These are phyloP conservation scores for Vigna radiata DNA, from an alignment of 306 rosid genomes.

Conservation along the genomic window DNA sequence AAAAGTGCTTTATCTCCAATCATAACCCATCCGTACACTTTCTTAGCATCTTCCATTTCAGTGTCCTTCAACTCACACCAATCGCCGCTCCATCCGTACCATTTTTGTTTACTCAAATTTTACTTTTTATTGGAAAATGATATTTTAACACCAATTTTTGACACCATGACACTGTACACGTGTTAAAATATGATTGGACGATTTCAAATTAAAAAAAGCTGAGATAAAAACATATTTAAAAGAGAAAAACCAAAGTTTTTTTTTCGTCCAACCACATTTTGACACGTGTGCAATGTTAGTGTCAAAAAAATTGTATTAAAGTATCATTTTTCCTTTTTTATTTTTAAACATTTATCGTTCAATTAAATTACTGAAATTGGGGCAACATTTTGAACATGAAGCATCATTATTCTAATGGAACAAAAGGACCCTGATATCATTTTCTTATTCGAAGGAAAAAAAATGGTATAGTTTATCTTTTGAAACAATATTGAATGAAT, in stretches of 20 bases:
- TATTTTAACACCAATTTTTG: too few relatives aligned
- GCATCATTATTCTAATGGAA: background rate
- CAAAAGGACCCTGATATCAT: constrained; percentile 5
- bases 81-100: constrained; percentile 34
- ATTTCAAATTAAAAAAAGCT: too few relatives aligned
- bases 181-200: too few relatives aligned
- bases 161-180: too few relatives aligned
- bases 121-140: too few relatives aligned
- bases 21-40: constrained; percentile 29
- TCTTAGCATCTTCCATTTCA: background rate
- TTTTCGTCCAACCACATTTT: too few relatives aligned
- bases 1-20: background rate
- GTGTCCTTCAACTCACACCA: background rate
- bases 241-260: too few relatives aligned
- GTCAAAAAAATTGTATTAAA: too few relatives aligned
- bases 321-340: too few relatives aligned
- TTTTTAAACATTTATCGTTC: background rate
- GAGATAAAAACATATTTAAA: too few relatives aligned
- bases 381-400: background rate
- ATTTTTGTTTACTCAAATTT: too few relatives aligned
- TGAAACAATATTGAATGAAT: constrained; percentile 25
- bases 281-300: too few relatives aligned
- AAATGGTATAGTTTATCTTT: background rate
- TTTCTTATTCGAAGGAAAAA: background rate
- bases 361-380: background rate